Evolutionary conservation across 495 filamentous ascomycete species (phyloP).

Genomic region (Podospora bellae-mahoneyi): DNA sequence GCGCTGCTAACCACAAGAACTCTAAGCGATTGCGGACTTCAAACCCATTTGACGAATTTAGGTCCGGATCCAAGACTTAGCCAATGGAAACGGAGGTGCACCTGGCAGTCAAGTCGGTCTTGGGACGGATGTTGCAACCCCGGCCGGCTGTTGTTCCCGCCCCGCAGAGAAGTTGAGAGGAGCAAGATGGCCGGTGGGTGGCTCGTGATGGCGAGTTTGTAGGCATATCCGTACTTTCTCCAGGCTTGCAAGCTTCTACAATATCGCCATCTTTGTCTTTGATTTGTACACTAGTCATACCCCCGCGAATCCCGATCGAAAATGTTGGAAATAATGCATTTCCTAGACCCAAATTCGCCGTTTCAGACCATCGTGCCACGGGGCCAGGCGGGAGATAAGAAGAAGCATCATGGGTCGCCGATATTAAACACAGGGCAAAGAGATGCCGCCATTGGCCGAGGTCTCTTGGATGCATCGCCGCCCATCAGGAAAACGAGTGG

Average conservation of each 20-base stretch:
- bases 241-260: too few species aligned
- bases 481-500: constrained; percentile 11
- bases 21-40: neutral
- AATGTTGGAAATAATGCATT: neutral
- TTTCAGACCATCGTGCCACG: neutral
- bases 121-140: constrained; percentile 6
- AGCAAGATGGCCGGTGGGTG: neutral
- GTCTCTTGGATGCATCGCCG: constrained; percentile 15
- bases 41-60: neutral
- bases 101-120: neutral
- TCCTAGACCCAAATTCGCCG: neutral
- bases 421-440: constrained; percentile 15
- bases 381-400: constrained; percentile 22
- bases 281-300: neutral
- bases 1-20: neutral
- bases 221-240: too few species aligned
- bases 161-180: neutral
- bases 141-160: constrained; percentile 4
- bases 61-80: neutral
- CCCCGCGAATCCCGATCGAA: neutral
- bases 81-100: constrained; percentile 1
- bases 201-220: neutral
- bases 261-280: neutral
- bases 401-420: constrained; percentile 18
- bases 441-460: constrained; percentile 22